A percentile compares a stretch with the other conserved stretches of the same genome.
Conservation (phyloP, 352 stramenopile species). For the Globisporangium okanoganense region DNA sequence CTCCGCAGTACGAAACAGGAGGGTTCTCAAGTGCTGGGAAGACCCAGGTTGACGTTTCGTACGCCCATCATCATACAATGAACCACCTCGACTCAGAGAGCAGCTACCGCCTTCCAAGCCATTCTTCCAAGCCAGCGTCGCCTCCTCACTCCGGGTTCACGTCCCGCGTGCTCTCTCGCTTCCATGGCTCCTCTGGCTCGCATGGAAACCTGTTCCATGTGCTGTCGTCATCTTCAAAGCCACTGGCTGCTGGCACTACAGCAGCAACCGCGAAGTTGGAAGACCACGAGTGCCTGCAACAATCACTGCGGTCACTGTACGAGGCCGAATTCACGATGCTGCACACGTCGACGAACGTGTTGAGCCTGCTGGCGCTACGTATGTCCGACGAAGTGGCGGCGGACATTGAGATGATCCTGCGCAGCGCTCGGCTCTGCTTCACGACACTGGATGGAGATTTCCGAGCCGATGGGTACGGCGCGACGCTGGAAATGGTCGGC, state of each 20-base stretch:
- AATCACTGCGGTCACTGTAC: slow-evolving; percentile 48
- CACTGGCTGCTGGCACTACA: background rate
- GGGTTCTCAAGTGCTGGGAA: background rate
- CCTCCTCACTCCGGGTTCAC: slow-evolving; percentile 51
- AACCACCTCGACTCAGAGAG: slow-evolving; percentile 8
- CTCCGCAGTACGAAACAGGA: background rate
- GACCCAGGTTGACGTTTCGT: background rate
- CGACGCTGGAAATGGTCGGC: slow-evolving; percentile 62
- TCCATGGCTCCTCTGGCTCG: slow-evolving; percentile 43
- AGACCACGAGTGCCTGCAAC: slow-evolving; percentile 30
- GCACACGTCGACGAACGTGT: slow-evolving; percentile 44
- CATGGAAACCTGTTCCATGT: slow-evolving; percentile 58
- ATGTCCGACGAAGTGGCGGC: slow-evolving; percentile 33
- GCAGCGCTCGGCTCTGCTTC: slow-evolving; percentile 39
- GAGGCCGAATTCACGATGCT: slow-evolving; percentile 59
- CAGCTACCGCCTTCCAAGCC: background rate
- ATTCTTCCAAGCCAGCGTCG: slow-evolving; percentile 11
- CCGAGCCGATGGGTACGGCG: slow-evolving; percentile 53
- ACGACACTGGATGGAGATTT: slow-evolving; percentile 65
- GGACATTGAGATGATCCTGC: slow-evolving; percentile 33
- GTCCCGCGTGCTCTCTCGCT: slow-evolving; percentile 69
- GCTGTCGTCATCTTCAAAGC: slow-evolving; percentile 23
- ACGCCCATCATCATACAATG: background rate
- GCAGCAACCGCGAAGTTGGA: slow-evolving; percentile 4
- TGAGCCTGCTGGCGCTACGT: slow-evolving; percentile 58